Conservation (phyloP, 495 filamentous ascomycete species). For the Lasiosphaeriaceae sp. region DNA sequence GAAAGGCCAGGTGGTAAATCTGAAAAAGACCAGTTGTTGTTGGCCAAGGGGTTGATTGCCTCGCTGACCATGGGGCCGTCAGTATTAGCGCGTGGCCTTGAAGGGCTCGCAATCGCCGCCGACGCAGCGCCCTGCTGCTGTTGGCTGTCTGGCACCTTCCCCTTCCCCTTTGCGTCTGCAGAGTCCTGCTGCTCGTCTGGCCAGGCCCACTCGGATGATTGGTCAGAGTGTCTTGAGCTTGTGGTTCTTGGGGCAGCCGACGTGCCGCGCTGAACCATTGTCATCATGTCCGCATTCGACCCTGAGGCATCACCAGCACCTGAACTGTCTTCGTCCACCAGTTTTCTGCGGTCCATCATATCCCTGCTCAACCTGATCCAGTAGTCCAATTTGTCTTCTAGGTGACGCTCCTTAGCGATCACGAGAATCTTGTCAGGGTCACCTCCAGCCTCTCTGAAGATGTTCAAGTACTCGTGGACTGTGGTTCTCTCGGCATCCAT, state of each 20-base stretch:
- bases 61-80: constrained; percentile 40
- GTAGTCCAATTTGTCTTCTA: constrained; percentile 51
- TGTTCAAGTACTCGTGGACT: constrained; percentile 47
- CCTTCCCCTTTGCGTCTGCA: constrained; percentile 5
- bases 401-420: constrained; percentile 60
- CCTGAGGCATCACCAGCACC: background rate
- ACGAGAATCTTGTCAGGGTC: constrained; percentile 55
- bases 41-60: constrained; percentile 38
- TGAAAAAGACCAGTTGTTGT: constrained; percentile 49
- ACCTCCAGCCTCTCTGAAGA: constrained; percentile 52
- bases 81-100: constrained; percentile 36
- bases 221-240: constrained; percentile 3
- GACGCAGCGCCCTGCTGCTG: constrained; percentile 10
- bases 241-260: background rate
- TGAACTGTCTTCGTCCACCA: constrained; percentile 2
- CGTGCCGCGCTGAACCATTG: constrained; percentile 2
- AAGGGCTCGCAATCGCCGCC: constrained; percentile 1
- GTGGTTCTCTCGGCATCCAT: constrained; percentile 11
- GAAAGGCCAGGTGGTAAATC: constrained; percentile 17
- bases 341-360: constrained; percentile 18
- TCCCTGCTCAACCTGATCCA: constrained; percentile 39
- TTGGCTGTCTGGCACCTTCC: constrained; percentile 8
- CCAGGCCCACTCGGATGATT: constrained; percentile 16
- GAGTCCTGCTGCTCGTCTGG: constrained; percentile 4
- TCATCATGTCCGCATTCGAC: background rate